Evolutionary conservation across 306 rosid species (phyloP).

Genomic region (Pueraria montana): DNA sequence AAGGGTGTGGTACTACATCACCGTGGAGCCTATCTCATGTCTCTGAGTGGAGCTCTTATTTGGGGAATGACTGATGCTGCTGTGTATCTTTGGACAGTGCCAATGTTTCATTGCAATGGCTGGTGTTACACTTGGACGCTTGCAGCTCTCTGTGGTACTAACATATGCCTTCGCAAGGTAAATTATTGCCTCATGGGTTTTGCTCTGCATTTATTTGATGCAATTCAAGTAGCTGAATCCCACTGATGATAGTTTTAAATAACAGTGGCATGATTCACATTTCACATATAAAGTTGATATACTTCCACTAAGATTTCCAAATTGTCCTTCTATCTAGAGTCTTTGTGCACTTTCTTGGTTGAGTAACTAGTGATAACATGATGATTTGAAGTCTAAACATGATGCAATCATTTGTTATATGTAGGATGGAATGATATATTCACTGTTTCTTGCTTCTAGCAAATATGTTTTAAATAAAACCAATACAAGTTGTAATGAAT

Average conservation of each 20-base stretch:
- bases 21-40: slow-evolving; percentile 82
- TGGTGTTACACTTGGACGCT: slow-evolving; percentile 94
- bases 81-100: slow-evolving; percentile 89
- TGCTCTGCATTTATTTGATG: slow-evolving; percentile 32
- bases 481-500: too few species aligned
- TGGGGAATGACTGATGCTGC: slow-evolving; percentile 96
- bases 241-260: not conserved
- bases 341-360: not conserved
- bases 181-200: not conserved
- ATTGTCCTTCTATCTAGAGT: not conserved
- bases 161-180: slow-evolving; percentile 94
- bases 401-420: not conserved
- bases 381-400: slow-evolving; percentile 11
- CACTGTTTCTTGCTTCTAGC: too few species aligned
- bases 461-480: too few species aligned
- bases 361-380: not conserved
- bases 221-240: not conserved
- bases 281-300: not conserved
- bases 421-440: too few species aligned
- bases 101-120: slow-evolving; percentile 98
- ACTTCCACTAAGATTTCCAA: slow-evolving; percentile 27
- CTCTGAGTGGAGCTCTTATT: slow-evolving; percentile 61
- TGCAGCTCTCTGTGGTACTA: slow-evolving; percentile 87
- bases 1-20: slow-evolving; percentile 94
- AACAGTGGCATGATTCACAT: not conserved